Conservation (phyloP, 2,329 filamentous ascomycete genomes). For the Tolypocladium capitatum region DNA sequence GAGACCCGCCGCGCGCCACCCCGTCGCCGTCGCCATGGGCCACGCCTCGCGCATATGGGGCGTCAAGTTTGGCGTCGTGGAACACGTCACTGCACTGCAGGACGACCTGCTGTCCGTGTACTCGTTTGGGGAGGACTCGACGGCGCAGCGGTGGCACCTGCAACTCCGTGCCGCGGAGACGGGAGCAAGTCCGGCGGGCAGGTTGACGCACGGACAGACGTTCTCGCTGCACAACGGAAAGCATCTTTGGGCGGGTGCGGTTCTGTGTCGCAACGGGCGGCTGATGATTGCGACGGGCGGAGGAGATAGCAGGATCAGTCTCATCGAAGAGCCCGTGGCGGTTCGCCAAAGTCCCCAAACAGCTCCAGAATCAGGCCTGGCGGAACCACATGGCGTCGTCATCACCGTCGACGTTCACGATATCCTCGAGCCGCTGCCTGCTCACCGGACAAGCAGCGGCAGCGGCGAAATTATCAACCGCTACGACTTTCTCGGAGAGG, state of each 20-base stretch:
- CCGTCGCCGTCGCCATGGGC: slow-evolving; percentile 65
- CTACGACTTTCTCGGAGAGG: slow-evolving; percentile 47
- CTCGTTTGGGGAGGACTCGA: slow-evolving; percentile 78
- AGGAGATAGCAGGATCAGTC: slow-evolving; percentile 59
- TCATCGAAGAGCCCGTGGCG: slow-evolving; percentile 22
- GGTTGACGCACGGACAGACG: slow-evolving; percentile 38
- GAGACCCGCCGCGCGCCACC: slow-evolving; percentile 18
- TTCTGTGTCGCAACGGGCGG: slow-evolving; percentile 16
- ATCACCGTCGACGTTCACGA: slow-evolving; percentile 19
- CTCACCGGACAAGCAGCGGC: slow-evolving; percentile 2
- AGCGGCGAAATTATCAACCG: slow-evolving; percentile 37
- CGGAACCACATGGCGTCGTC: slow-evolving; percentile 2
- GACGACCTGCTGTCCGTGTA: slow-evolving; percentile 30
- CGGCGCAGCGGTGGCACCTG: slow-evolving; percentile 58
- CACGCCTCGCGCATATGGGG: slow-evolving; percentile 86
- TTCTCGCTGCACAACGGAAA: slow-evolving; percentile 67
- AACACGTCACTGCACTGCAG: slow-evolving; percentile 4
- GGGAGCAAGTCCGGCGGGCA: slow-evolving; percentile 6
- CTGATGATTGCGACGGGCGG: slow-evolving; percentile 59
- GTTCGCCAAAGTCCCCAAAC: neutral
- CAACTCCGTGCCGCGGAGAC: slow-evolving; percentile 17
- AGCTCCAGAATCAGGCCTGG: neutral
- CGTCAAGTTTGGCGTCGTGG: slow-evolving; percentile 47
- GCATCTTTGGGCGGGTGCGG: slow-evolving; percentile 70
- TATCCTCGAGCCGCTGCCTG: slow-evolving; percentile 11